Evolutionary conservation across 2,329 filamentous ascomycete species (phyloP), one percentile per base, ranked within the genome.

Genomic region (Ceratocystis harringtonii): DNA sequence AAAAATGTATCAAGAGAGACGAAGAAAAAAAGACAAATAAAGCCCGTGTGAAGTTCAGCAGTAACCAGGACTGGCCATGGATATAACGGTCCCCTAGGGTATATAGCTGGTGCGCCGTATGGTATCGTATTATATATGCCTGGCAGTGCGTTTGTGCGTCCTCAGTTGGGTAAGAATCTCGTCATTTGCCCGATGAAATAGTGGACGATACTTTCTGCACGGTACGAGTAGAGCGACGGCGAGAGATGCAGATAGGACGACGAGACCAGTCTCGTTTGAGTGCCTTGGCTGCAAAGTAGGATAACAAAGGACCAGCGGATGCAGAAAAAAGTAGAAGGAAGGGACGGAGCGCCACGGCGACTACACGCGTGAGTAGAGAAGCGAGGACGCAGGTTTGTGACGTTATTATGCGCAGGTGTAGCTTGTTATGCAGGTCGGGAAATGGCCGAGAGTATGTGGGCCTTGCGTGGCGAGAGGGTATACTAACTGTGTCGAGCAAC

Each of bases 231-330:
- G 55, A 15, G 25, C 55, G 55, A 58, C 28, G 3, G 12, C 17
- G 55, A 19, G 22, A 57, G 52, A 57, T 30, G 28, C 52, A 58
- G 15, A 25, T 15, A 28, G 32, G 32, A n/a, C 30, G 30, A 58
- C 55, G 55, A 58, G 55, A 58, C 55, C 55, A 36, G 55, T 58
- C 55, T 58, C 55, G 55, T 15, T 58, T 32, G 12, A 15, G 36
- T 12, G 36, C 36, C 36, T 41, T 41, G 4, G 3, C 12, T 41
- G 12, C 36, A 41, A 41, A 41, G 36, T 12, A 41, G 10, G 36
- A 41, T 41, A 15, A 41, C 12, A 4, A 41, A 41, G 36, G 36
- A 12, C 36, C 12, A 30, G 55, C 32, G 48, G 2, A 25, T 52
- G 17, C 25, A 52, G 48, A 22, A 25, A 52, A 10, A 28, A 25